Evolutionary conservation across 192 early-diverging fungal species (phyloP).

Genomic region (Tieghemiomyces parasiticus): DNA sequence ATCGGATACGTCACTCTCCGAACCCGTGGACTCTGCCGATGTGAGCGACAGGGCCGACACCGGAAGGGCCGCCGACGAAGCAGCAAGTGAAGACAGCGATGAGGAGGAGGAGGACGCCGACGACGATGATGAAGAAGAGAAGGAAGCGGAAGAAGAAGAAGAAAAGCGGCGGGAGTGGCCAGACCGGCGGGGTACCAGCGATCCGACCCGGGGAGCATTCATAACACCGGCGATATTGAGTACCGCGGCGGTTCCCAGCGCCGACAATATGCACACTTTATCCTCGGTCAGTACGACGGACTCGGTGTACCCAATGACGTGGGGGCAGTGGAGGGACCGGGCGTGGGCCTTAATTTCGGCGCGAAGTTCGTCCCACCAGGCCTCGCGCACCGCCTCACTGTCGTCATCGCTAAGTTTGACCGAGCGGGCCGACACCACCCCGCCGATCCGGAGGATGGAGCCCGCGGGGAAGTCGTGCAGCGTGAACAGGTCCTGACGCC

Average conservation of each 20-base stretch:
- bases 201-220: slow-evolving; percentile 15
- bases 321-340: slow-evolving; percentile 41
- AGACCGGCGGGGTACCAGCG: no score
- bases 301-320: slow-evolving; percentile 63
- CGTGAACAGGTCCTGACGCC: slow-evolving; percentile 23
- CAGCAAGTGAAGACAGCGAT: no score
- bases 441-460: slow-evolving; percentile 33
- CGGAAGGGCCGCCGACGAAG: no score
- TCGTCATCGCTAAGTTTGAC: slow-evolving; percentile 41
- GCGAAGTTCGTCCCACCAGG: slow-evolving; percentile 58
- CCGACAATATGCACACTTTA: slow-evolving; percentile 39
- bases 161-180: no score
- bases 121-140: no score
- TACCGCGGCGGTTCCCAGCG: slow-evolving; percentile 58
- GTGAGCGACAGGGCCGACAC: no score
- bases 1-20: no score
- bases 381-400: slow-evolving; percentile 32
- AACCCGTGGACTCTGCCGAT: no score
- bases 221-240: slow-evolving; percentile 27
- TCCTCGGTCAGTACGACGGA: slow-evolving; percentile 46
- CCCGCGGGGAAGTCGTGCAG: slow-evolving; percentile 33
- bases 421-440: slow-evolving; percentile 41
- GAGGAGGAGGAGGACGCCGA: no score
- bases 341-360: slow-evolving; percentile 71
- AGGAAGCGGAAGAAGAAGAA: no score